These are phyloP conservation scores for Trametes coccinea DNA, from an alignment of 768 basidiomycete genomes.

Conservation along the genomic window DNA sequence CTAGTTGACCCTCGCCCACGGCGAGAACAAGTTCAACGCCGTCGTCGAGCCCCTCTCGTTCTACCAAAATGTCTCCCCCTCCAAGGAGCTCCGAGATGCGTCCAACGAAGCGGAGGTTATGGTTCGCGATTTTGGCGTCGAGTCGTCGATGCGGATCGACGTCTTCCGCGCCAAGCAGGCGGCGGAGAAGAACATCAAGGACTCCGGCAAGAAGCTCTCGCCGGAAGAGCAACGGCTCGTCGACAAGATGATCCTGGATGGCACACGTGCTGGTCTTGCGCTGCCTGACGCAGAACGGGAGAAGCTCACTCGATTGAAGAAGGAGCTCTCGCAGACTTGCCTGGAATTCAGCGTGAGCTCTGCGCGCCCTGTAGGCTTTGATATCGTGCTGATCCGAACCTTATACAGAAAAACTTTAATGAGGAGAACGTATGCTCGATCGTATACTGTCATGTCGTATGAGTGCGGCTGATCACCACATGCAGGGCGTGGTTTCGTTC, in stretches of 20 bases:
- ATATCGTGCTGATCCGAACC: neutral
- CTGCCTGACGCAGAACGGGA: conserved; percentile 64
- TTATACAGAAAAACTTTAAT: conserved; percentile 77
- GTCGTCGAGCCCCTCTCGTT: conserved; percentile 66
- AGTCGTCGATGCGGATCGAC: conserved; percentile 79
- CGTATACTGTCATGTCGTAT: neutral
- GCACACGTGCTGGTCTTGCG: conserved; percentile 76
- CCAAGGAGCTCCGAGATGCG: conserved; percentile 78
- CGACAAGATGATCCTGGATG: conserved; percentile 80
- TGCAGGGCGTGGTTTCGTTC: conserved; percentile 61
- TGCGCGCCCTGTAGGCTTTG: neutral
- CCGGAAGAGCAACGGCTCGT: conserved; percentile 75
- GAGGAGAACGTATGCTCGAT: conserved; percentile 67
- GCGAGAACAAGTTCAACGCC: conserved; percentile 55
- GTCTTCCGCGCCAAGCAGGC: conserved; percentile 71
- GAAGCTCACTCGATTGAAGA: conserved; percentile 62
- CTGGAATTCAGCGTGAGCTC: conserved; percentile 73
- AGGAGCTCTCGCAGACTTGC: conserved; percentile 73
- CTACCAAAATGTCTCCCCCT: conserved; percentile 79
- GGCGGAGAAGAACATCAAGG: conserved; percentile 68
- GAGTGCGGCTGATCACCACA: neutral
- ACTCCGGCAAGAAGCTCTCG: conserved; percentile 55
- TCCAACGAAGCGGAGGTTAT: conserved; percentile 73
- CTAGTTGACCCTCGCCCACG: conserved; percentile 60
- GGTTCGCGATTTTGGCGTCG: conserved; percentile 70